These are phyloP conservation scores for Neofusicoccum sp. DNA, from an alignment of 2,329 filamentous ascomycete genomes.

Conservation along the genomic window DNA sequence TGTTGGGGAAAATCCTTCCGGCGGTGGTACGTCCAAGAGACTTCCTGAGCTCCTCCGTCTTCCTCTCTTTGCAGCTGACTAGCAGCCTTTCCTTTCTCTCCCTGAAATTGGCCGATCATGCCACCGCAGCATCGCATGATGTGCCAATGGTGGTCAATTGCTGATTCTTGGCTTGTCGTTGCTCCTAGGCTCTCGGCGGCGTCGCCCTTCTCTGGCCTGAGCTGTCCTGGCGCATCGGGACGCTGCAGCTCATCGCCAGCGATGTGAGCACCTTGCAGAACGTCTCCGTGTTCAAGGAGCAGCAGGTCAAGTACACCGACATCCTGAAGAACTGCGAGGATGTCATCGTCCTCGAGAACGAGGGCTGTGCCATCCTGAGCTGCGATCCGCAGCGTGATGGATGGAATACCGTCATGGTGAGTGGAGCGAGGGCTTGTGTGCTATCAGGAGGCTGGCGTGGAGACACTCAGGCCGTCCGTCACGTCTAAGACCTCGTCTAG, in stretches of 20 bases:
- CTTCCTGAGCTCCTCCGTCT: neutral
- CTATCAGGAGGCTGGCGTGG: no score
- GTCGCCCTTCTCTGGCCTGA: conserved; percentile 14
- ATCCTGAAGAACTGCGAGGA: conserved; percentile 46
- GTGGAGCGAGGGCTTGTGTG: conserved; percentile 6
- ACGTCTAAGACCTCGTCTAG: neutral
- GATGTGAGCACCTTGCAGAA: conserved; percentile 21
- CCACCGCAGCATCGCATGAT: neutral
- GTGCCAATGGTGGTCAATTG: neutral
- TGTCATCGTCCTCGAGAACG: conserved; percentile 36
- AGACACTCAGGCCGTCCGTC: neutral
- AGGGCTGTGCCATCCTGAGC: conserved; percentile 41
- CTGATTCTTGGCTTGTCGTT: neutral
- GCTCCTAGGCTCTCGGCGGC: neutral
- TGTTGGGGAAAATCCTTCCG: conserved; percentile 14
- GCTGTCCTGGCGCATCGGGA: neutral
- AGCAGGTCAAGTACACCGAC: conserved; percentile 36
- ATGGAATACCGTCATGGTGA: conserved; percentile 49
- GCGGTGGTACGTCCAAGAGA: conserved; percentile 11
- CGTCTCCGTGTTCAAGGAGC: conserved; percentile 26
- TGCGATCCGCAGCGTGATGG: conserved; percentile 44
- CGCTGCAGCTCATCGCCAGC: conserved; percentile 1
- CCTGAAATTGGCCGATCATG: neutral
- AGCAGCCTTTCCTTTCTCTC: no score
- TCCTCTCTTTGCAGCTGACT: neutral